Evolutionary conservation across 2,329 filamentous ascomycete species (phyloP).

Genomic region (Microsporum audouinii): DNA sequence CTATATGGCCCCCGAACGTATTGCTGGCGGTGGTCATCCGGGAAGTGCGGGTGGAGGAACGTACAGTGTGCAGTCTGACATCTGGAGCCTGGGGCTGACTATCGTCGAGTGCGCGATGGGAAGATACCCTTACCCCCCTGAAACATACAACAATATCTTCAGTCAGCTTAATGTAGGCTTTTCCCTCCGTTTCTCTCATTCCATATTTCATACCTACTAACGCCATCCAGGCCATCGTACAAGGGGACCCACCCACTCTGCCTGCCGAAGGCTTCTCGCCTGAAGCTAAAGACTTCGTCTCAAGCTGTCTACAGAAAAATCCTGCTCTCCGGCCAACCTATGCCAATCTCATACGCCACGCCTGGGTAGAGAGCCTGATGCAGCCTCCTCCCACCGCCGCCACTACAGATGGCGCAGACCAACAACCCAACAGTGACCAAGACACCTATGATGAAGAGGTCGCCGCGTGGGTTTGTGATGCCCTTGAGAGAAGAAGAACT

Average conservation of each 20-base stretch:
- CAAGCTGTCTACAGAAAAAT: constrained; percentile 81
- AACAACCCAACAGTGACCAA: constrained; percentile 28
- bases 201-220: constrained; percentile 13
- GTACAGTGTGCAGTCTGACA: constrained; percentile 95
- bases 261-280: constrained; percentile 68
- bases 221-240: constrained; percentile 70
- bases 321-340: constrained; percentile 91
- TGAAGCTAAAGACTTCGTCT: constrained; percentile 73
- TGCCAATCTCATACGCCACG: constrained; percentile 73
- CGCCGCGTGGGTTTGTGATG: constrained; percentile 67
- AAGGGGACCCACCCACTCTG: constrained; percentile 86
- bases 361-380: constrained; percentile 68
- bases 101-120: constrained; percentile 95
- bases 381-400: constrained; percentile 60
- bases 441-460: constrained; percentile 66
- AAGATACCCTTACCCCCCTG: constrained; percentile 88
- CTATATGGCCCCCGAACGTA: constrained; percentile 97
- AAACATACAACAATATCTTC: constrained; percentile 97
- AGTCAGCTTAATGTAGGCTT: constrained; percentile 79
- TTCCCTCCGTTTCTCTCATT: background rate
- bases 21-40: constrained; percentile 68
- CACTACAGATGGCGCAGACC: constrained; percentile 46
- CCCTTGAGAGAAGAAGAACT: constrained; percentile 54
- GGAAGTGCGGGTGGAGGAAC: constrained; percentile 63
- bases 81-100: constrained; percentile 89